Percentiles rank a stretch among this genome's conserved stretches.
These are phyloP conservation scores for Lactarius psammicola DNA, from an alignment of 768 basidiomycete species.

Conservation along the genomic window DNA sequence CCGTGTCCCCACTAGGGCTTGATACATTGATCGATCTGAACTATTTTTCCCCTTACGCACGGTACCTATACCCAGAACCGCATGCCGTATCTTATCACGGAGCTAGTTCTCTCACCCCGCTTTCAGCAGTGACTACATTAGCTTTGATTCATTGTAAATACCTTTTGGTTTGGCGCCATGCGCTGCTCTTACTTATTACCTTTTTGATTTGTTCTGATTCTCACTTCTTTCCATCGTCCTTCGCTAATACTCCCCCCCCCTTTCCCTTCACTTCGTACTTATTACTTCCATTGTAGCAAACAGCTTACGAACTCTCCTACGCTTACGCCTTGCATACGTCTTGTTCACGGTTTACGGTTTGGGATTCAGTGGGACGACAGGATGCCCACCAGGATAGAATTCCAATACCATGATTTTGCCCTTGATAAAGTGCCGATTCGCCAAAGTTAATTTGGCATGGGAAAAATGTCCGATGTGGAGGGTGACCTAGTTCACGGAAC, in stretches of 20 bases:
- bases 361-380: slow-evolving; percentile 21
- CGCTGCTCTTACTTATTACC: slow-evolving; percentile 30
- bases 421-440: background rate
- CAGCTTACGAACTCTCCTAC: slow-evolving; percentile 26
- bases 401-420: slow-evolving; percentile 25
- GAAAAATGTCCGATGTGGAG: background rate
- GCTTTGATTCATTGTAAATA: slow-evolving; percentile 28
- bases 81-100: slow-evolving; percentile 28
- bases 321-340: slow-evolving; percentile 28
- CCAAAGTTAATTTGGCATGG: slow-evolving; percentile 4
- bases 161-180: slow-evolving; percentile 19
- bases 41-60: slow-evolving; percentile 19
- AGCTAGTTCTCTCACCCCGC: slow-evolving; percentile 26
- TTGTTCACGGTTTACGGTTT: slow-evolving; percentile 20
- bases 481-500: background rate
- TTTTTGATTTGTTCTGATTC: slow-evolving; percentile 22
- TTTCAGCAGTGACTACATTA: slow-evolving; percentile 27
- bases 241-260: slow-evolving; percentile 22
- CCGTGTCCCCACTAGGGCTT: slow-evolving; percentile 21
- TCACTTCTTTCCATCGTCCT: background rate
- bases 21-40: slow-evolving; percentile 24
- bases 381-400: slow-evolving; percentile 21
- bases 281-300: slow-evolving; percentile 27
- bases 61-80: slow-evolving; percentile 28
- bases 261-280: slow-evolving; percentile 20